These are phyloP conservation scores for Ciborinia camelliae DNA, from an alignment of 2,329 filamentous ascomycete genomes.

Conservation along the genomic window DNA sequence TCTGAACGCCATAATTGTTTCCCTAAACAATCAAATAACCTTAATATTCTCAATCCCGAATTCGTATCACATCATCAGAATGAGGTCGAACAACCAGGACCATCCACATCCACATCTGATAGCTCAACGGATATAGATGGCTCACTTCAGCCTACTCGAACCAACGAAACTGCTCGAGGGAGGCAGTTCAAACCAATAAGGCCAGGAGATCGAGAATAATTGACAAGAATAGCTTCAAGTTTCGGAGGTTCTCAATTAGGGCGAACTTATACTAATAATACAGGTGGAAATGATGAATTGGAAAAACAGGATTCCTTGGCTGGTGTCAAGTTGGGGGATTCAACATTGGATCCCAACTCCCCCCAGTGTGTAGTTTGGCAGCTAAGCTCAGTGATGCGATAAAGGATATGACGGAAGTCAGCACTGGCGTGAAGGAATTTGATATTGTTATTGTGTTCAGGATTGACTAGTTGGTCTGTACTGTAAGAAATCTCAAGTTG, in stretches of 20 bases:
- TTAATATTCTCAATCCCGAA: not conserved
- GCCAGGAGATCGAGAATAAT: constrained; percentile 30
- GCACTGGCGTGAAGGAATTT: too few relatives aligned
- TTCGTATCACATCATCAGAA: not conserved
- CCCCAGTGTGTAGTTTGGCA: too few relatives aligned
- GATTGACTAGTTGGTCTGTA: too few relatives aligned
- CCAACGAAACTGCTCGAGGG: constrained; percentile 24
- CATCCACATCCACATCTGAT: not conserved
- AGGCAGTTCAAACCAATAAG: constrained; percentile 30
- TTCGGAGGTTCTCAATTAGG: constrained; percentile 24
- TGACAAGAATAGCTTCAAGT: constrained; percentile 32
- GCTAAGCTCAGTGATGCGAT: too few relatives aligned
- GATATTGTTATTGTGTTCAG: too few relatives aligned
- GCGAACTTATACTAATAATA: constrained; percentile 15
- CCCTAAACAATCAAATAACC: not conserved
- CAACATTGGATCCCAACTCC: constrained; percentile 50
- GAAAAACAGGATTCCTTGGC: constrained; percentile 34
- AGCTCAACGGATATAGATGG: constrained; percentile 22
- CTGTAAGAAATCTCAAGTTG: too few relatives aligned
- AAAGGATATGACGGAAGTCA: too few relatives aligned
- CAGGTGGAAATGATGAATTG: constrained; percentile 12
- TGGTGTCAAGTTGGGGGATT: constrained; percentile 44
- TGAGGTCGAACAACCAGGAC: not conserved
- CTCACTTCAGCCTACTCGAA: constrained; percentile 20
- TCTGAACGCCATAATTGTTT: constrained; percentile 4